Base-by-base conservation (phyloP, 495 filamentous ascomycete species). In the Delitschia confertaspora region DNA sequence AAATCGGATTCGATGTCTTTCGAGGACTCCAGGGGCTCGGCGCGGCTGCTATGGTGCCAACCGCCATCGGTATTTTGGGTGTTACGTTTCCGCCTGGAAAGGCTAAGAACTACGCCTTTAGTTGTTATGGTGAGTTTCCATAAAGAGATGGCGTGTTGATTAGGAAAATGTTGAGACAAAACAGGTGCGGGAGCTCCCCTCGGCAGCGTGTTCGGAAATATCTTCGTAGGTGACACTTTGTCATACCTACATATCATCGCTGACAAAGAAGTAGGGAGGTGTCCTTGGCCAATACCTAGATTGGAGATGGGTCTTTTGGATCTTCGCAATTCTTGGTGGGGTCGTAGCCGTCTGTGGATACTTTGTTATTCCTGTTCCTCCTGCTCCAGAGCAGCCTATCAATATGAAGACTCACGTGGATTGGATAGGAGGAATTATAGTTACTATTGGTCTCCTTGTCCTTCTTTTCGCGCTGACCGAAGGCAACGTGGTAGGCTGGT, bases 401-500 rank as follows among this genome's bases (percentile, higher is more conserved):
- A 42, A 19, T 9, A 33, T 41, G 25, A 33, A 21, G 27, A 61
- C 57, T 36, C 48, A 31, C 1, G 52, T 65, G 10, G 60, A 63
- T 39, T 65, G 62, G 60, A 42, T 63, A 24, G 62, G 62, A 13
- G 62, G 60, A 13, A 56, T 49, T 3, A 37, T 59, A n/a, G 57
- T 65, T 47, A 61, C 62, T 0, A n/a, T 60, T 14, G 57, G 60
- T 5, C 58, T 63, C 7, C 58, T 80, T 7, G 69, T 69, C 1
- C 67, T 81, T 2, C 58, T 80, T n/a, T 78, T 79, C 38, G 72
- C 73, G n/a, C 54, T 80, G 18, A 76, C 76, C 4, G 71, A 80
- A 53, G 77, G 77, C 11, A 78, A 78, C 42, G 69, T 76, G 0
- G 65, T 80, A 22, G 81, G 82, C 5, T 87, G 82, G 82, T 57